Conservation (phyloP, 768 basidiomycete genomes). For the Collybia nuda region DNA sequence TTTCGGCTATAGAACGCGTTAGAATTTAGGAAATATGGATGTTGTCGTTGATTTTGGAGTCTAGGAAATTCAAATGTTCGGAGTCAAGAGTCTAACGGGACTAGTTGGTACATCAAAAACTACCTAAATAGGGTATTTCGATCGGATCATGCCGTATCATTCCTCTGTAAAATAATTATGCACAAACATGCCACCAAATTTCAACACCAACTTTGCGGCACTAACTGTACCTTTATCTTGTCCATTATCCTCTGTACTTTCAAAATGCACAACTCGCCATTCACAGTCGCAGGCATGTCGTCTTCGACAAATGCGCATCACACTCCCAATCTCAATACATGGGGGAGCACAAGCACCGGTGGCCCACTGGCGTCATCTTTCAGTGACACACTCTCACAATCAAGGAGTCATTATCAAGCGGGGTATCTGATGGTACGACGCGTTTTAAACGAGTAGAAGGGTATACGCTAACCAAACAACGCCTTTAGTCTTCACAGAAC, state of each 20-base stretch:
- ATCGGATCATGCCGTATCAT: no score
- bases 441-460: not conserved
- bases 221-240: not conserved
- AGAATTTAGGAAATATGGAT: no score
- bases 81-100: no score
- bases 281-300: slow-evolving; percentile 63
- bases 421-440: slow-evolving; percentile 75
- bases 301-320: slow-evolving; percentile 46
- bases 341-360: slow-evolving; percentile 47
- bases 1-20: no score
- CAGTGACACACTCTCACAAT: slow-evolving; percentile 68
- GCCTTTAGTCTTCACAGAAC: slow-evolving; percentile 46
- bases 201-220: no score
- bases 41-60: no score
- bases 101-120: no score
- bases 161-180: no score
- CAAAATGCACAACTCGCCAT: slow-evolving; percentile 43
- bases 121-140: no score
- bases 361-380: slow-evolving; percentile 48
- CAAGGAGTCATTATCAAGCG: slow-evolving; percentile 75
- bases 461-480: not conserved
- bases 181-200: no score
- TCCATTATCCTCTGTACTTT: not conserved
- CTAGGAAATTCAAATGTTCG: no score
- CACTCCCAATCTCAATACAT: slow-evolving; percentile 47